Evolutionary conservation across 139 green algal species (phyloP), one percentile per base, ranked within the genome.

Genomic region (Chlorella sp.): DNA sequence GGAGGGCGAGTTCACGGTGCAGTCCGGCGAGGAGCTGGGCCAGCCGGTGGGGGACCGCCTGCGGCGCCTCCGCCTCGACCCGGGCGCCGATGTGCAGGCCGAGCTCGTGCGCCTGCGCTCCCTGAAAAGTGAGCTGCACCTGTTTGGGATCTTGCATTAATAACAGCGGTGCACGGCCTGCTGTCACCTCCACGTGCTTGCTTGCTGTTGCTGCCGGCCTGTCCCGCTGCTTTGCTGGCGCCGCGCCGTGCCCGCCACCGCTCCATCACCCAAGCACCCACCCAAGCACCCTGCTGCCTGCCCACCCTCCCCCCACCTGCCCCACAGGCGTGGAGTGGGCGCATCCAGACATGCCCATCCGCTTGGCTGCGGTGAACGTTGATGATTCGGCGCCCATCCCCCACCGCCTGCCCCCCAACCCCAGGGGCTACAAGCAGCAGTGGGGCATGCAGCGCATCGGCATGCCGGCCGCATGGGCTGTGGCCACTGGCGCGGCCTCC

Each of bases 311-410:
- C n/a, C n/a, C n/a, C 32, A 4, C 21, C 6, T 16, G 28, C 20
- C 25, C 28, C 69, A 23, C 76, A 82, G 76, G 76, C 60, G 60
- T 82, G 36, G 47, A 36, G 26, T 82, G 71, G 30, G 76, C 76
- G 12, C 36, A 73, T 16, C 76, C 76, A 16, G 76, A 82, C 76
- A 25, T 62, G 76, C 76, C 23, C 36, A 68, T 82, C 57, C 38
- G 11, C 11, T 63, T 38, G 17, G 36, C 64, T 1, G 55, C 30
- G 3, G 60, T 82, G 34, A 32, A 32, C 16, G 15, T n/a, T 11
- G 55, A 34, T 34, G 60, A 57, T 36, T 60, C 51, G 13, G 76
- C 76, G 20, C 60, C 36, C 36, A n/a, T 36, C 12, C 57, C 76
- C 25, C 39, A 60, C 39, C 44, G 39, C 39, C 39, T 60, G 39